Base-by-base conservation (phyloP, 2,329 filamentous ascomycete genomes). In the Cercospora sp. region DNA sequence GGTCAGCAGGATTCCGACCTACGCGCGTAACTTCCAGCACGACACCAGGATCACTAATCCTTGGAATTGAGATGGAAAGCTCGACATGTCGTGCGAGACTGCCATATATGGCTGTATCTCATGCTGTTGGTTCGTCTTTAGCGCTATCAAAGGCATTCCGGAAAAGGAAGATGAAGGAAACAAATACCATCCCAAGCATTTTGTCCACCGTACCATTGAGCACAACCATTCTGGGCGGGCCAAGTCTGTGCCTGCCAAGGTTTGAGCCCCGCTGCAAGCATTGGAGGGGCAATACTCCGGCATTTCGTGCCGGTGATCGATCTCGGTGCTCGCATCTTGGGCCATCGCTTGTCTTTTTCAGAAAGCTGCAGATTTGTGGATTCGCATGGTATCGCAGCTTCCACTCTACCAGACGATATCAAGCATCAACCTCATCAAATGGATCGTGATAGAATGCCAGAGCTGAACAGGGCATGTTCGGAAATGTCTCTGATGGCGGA, bases 401-500 rank as follows among this genome's bases (percentile, higher is more conserved):
- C 23, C 26, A 23, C n/a, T 51, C 2, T 12, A 1, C 16, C 9
- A 12, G 20, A 20, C 18, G 16, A 51, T 20, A 12, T 16, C 10
- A 33, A 33, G 9, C 10, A 33, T 13, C 10, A 4, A 33, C 33
- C 33, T 13, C 33, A 36, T 36, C 33, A 5, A 36, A 2, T 13
- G 10, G 10, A 13, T 36, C 33, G 33, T 13, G 2, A 12, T 12
- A 36, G 5, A 36, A 5, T 1, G 10, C 13, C 23, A 6, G 9
- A 16, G 45, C 18, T 13, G 45, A 13, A 51, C 45, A 51, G 18
- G 45, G 45, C 45, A 26, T 31, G 53, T 18, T 58, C 26, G 55
- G 33, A 33, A 62, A 62, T 62, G 60, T 48, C 36, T 62, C 42
- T 62, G 20, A 51, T 26, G 2, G 59, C 36, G 33, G n/a, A 61